These are phyloP conservation scores for Xylariaceae sp. DNA, from an alignment of 2,329 filamentous ascomycete species.

Conservation along the genomic window DNA sequence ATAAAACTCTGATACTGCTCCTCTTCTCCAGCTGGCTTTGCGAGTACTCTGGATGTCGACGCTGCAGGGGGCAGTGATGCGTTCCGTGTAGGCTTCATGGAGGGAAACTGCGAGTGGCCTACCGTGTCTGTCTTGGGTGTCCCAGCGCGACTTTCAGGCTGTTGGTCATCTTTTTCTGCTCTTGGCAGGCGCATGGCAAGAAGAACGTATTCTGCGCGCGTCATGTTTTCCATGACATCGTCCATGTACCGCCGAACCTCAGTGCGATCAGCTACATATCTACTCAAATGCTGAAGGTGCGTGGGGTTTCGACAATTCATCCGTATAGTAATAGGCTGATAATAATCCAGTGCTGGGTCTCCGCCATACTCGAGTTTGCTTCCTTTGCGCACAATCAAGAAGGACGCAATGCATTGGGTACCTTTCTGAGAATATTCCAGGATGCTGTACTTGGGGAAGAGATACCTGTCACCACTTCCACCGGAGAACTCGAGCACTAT, in stretches of 20 bases:
- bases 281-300: slow-evolving; percentile 56
- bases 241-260: slow-evolving; percentile 66
- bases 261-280: slow-evolving; percentile 58
- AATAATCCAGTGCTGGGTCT: slow-evolving; percentile 65
- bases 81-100: slow-evolving; percentile 22
- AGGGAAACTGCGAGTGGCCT: background rate
- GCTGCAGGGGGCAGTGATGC: slow-evolving; percentile 11
- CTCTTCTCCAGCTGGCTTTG: slow-evolving; percentile 34
- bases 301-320: slow-evolving; percentile 50
- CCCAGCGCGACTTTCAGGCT: slow-evolving; percentile 23
- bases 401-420: slow-evolving; percentile 66
- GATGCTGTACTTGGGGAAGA: slow-evolving; percentile 76
- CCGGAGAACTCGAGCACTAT: slow-evolving; percentile 65
- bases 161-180: slow-evolving; percentile 31
- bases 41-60: slow-evolving; percentile 17
- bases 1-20: slow-evolving; percentile 46
- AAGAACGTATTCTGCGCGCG: slow-evolving; percentile 62
- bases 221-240: slow-evolving; percentile 66
- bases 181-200: slow-evolving; percentile 63
- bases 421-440: slow-evolving; percentile 57
- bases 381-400: slow-evolving; percentile 71
- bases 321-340: slow-evolving; percentile 67
- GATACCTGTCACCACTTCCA: slow-evolving; percentile 67
- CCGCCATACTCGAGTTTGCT: slow-evolving; percentile 61
- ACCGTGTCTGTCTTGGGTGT: slow-evolving; percentile 21